Percentiles rank a stretch among this genome's conserved stretches.
phyloP scores from a whole-genome alignment of 345 rosid genomes.

The Corchorus olitorius region DNA sequence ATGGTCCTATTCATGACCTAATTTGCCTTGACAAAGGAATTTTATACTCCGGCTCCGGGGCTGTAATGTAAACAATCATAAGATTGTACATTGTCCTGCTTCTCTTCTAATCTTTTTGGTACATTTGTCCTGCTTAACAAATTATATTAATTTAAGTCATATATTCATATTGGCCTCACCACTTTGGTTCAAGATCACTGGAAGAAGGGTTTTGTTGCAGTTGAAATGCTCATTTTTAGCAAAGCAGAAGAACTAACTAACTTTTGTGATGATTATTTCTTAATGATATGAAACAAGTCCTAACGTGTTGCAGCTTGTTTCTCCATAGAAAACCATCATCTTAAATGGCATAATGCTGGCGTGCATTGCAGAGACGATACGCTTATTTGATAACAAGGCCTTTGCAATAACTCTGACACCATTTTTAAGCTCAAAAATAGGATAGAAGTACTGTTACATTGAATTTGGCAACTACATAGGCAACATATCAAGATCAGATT shows the following conservation, averaged over 20 bases:
- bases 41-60: no score
- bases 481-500: not conserved
- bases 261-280: not conserved
- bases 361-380: no score
- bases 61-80: no score
- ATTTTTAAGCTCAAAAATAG: no score
- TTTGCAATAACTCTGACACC: no score
- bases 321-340: not conserved
- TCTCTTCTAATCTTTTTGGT: not conserved
- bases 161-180: slow-evolving; percentile 4
- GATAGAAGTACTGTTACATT: no score
- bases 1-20: slow-evolving; percentile 19
- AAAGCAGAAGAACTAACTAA: not conserved
- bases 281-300: not conserved
- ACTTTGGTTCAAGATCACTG: slow-evolving; percentile 1
- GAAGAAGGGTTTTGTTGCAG: not conserved
- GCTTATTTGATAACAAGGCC: no score
- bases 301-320: not conserved
- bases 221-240: not conserved
- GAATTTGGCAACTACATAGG: no score
- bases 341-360: no score
- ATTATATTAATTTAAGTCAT: not conserved
- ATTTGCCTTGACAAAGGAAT: not conserved
- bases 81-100: not conserved
- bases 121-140: not conserved